Evolutionary conservation across 768 basidiomycete genomes (phyloP), one percentile per base, ranked within the genome.

Genomic region (Boletellus emodensis): DNA sequence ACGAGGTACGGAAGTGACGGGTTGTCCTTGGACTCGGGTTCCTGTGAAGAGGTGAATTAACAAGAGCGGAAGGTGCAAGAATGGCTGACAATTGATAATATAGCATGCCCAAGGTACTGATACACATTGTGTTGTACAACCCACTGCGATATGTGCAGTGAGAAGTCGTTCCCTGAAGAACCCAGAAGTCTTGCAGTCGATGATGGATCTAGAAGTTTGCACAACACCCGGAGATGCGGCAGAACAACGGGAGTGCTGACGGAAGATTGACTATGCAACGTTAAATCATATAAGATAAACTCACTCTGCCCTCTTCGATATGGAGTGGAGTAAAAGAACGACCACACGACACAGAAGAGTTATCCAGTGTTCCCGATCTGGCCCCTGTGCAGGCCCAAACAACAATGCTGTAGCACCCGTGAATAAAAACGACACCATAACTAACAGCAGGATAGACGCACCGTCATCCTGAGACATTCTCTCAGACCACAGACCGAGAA

Each of bases 331-430:
- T 0, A 90, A 65, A 17, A 82, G 61, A 15, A 81, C 40, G 8
- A 73, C 61, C 0, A 73, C 63, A 54, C 76, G 78, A 20, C 75
- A 71, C 7, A 88, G 70, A 14, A 90, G 75, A 3, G 81, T 74
- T n/a, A 80, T 56, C 85, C 85, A 89, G 53, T 78, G 82, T 8
- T 65, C 62, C 17, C 63, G 53, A 52, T 78, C 66, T 3, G 67
- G 57, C 11, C 73, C 72, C 11, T 47, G 56, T 6, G 70, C 72
- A 10, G 71, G 72, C 8, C 67, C 56, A 49, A 78, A 74, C 3
- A 83, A 55, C 5, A 63, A 57, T 15, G 60, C 81, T 82, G 12
- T 13, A 33, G 2, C 34, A 22, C 48, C 26, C 37, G 30, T 57
- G 44, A 13, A 34, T 52, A 20, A 28, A 59, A 24, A 37, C 20